phyloP scores from a whole-genome alignment of 805 yeast genomes.

The Hemisphaericaspora nanyangensis region DNA sequence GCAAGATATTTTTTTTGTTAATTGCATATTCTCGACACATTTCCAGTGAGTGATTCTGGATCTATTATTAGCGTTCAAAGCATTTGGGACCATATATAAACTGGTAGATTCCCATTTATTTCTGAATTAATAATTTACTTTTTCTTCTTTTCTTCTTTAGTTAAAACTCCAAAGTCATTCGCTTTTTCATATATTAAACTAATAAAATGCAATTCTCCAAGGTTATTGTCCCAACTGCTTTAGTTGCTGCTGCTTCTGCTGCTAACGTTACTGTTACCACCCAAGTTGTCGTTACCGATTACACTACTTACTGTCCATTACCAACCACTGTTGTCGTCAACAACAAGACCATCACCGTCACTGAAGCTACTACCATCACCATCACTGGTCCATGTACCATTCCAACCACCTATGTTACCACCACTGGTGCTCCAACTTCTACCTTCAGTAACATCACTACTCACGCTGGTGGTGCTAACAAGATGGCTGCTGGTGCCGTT shows the following conservation, averaged over 20 bases:
- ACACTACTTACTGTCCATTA: conserved; percentile 76
- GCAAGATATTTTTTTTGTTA: too few species aligned
- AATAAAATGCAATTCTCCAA: conserved; percentile 33
- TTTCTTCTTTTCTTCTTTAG: not conserved
- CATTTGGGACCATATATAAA: conserved; percentile 2
- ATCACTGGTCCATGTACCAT: conserved; percentile 85
- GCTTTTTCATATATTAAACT: conserved; percentile 3
- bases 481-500: conserved; percentile 46
- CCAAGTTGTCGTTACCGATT: conserved; percentile 59
- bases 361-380: conserved; percentile 77
- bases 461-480: conserved; percentile 35
- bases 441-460: conserved; percentile 24
- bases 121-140: not conserved
- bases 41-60: too few species aligned
- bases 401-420: conserved; percentile 41
- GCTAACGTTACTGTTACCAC: conserved; percentile 48
- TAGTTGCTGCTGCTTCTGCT: conserved; percentile 42
- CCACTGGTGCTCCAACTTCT: conserved; percentile 16
- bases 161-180: not conserved
- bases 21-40: too few species aligned
- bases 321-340: conserved; percentile 65
- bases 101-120: not conserved
- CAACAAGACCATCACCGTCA: conserved; percentile 68
- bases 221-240: conserved; percentile 35
- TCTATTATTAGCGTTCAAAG: too few species aligned